Conservation (phyloP, 2,329 filamentous ascomycete species). For the Alternaria panax region DNA sequence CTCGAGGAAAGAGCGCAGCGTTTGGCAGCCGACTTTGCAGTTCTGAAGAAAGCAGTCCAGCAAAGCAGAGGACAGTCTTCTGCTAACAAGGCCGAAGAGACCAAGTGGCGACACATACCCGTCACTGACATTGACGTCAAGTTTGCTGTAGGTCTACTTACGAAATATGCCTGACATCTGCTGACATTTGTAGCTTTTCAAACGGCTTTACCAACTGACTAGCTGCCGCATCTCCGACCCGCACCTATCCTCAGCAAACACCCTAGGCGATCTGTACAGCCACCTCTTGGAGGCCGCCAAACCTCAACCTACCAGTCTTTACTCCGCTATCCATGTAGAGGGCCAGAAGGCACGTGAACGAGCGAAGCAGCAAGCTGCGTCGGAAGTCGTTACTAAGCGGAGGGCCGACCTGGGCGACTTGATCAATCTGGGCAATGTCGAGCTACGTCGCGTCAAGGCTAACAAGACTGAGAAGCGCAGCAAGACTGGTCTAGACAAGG, state of each 20-base stretch:
- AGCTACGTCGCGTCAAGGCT: conserved; percentile 68
- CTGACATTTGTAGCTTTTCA: conserved; percentile 69
- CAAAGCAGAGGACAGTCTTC: conserved; percentile 15
- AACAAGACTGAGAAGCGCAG: conserved; percentile 77
- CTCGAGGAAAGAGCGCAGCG: conserved; percentile 26
- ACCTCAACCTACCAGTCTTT: conserved; percentile 63
- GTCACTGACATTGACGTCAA: conserved; percentile 41
- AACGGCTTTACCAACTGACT: conserved; percentile 82
- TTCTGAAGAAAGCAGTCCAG: conserved; percentile 22
- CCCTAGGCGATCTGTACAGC: conserved; percentile 49
- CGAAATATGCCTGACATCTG: background rate
- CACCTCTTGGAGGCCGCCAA: conserved; percentile 46
- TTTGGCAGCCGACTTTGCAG: conserved; percentile 23
- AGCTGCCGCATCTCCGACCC: conserved; percentile 77
- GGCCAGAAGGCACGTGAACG: conserved; percentile 30
- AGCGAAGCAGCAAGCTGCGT: conserved; percentile 13
- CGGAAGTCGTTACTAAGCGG: background rate
- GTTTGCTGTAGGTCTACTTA: conserved; percentile 43
- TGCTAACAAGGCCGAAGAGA: conserved; percentile 15
- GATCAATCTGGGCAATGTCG: conserved; percentile 67
- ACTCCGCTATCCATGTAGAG: conserved; percentile 61
- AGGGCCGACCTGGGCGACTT: conserved; percentile 35
- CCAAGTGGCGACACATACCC: conserved; percentile 38
- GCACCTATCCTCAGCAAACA: conserved; percentile 58
- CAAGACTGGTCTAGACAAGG: conserved; percentile 77